Percentiles rank a stretch among this genome's conserved stretches.
Conservation (phyloP, 805 yeast species). For the Lipomyces anomalus region DNA sequence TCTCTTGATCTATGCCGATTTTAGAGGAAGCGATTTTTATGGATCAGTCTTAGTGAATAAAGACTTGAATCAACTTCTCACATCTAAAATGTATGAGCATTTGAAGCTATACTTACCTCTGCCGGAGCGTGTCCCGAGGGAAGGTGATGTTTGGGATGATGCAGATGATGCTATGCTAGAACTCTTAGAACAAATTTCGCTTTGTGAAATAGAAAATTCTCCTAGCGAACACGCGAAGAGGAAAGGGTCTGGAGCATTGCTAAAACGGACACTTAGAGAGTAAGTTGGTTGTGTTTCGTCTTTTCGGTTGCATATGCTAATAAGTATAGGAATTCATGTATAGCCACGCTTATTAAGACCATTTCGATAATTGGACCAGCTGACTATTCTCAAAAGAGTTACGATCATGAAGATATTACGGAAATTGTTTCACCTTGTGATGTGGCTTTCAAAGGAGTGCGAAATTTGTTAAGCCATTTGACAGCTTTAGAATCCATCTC, state of each 20-base stretch:
- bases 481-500: slow-evolving; percentile 12
- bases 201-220: too few species aligned
- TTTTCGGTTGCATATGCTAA: background rate
- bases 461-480: slow-evolving; percentile 13
- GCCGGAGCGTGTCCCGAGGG: too few species aligned
- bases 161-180: slow-evolving; percentile 12
- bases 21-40: slow-evolving; percentile 22
- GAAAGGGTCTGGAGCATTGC: slow-evolving; percentile 7
- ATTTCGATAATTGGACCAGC: background rate
- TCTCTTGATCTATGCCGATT: slow-evolving; percentile 10
- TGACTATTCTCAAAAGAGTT: background rate
- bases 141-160: slow-evolving; percentile 3
- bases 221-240: too few species aligned
- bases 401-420: background rate
- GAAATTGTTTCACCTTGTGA: slow-evolving; percentile 8
- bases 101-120: slow-evolving; percentile 14
- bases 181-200: slow-evolving; percentile 10
- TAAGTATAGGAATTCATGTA: background rate
- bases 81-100: slow-evolving; percentile 19
- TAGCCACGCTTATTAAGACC: background rate
- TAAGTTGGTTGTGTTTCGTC: slow-evolving; percentile 2
- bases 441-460: slow-evolving; percentile 13
- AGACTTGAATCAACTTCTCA: slow-evolving; percentile 13
- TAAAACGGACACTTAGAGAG: slow-evolving; percentile 21
- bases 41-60: slow-evolving; percentile 20